Conservation (phyloP, 177 flowering plant genomes). For the Vitis hybrid region DNA sequence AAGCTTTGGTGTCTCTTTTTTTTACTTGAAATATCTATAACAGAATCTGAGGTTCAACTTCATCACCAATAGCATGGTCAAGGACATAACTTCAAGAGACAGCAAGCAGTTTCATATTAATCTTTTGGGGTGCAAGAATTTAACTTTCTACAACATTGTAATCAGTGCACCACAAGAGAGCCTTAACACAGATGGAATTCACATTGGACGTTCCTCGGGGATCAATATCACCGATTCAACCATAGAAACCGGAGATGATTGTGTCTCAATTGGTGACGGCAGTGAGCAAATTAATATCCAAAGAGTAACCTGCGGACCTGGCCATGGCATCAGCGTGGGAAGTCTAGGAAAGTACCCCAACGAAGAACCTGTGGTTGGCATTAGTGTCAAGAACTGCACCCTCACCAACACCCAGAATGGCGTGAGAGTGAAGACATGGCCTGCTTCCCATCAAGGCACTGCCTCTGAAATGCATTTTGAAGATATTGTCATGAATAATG, state of each 20-base stretch:
- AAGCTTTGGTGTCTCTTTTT: not conserved
- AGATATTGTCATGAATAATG: too few species aligned
- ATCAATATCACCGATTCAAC: conserved; percentile 23
- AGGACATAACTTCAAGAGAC: conserved; percentile 23
- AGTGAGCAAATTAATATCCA: too few species aligned
- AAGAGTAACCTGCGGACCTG: conserved; percentile 31
- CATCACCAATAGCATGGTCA: conserved; percentile 18
- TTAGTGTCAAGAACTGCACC: conserved; percentile 22
- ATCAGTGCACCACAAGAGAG: conserved; percentile 54
- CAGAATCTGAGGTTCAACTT: conserved; percentile 35
- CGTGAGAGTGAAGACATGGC: too few species aligned
- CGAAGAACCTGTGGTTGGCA: conserved; percentile 25
- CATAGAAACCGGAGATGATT: too few species aligned
- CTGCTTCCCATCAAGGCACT: too few species aligned
- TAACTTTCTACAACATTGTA: conserved; percentile 7
- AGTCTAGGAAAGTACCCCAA: conserved; percentile 29
- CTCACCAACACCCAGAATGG: conserved; percentile 1
- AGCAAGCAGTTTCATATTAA: conserved; percentile 41
- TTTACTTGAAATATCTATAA: not conserved
- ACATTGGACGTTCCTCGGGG: conserved; percentile 37
- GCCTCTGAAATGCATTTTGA: too few species aligned
- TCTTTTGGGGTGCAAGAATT: conserved; percentile 17
- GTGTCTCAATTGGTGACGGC: too few species aligned
- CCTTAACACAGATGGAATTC: conserved; percentile 78
- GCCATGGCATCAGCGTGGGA: conserved; percentile 37